A percentile compares a stretch with the other conserved stretches of the same genome.
Evolutionary conservation across 371 early-diverging fungal genomes (phyloP).

Genomic region (Mucor plumbeus): DNA sequence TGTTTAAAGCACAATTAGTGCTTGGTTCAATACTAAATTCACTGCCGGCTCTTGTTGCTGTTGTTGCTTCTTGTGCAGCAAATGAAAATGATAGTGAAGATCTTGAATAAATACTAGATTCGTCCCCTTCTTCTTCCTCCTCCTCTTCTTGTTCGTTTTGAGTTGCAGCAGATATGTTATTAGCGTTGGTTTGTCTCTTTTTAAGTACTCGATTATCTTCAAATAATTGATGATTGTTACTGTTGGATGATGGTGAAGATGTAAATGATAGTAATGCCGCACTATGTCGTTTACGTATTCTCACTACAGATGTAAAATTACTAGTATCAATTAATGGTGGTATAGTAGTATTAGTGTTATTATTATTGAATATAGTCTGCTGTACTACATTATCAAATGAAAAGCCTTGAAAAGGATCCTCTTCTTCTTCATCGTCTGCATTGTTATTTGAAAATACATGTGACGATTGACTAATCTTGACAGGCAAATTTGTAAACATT

Average conservation of each 20-base stretch:
- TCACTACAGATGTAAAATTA: slow-evolving; percentile 10
- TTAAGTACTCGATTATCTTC: slow-evolving; percentile 15
- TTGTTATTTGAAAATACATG: not conserved
- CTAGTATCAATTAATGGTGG: slow-evolving; percentile 1
- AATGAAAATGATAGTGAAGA: slow-evolving; percentile 15
- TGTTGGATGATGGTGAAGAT: slow-evolving; percentile 1
- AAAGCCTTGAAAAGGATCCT: slow-evolving; percentile 42
- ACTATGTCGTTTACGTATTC: slow-evolving; percentile 37
- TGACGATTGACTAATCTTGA: slow-evolving; percentile 46
- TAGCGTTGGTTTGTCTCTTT: slow-evolving; percentile 16
- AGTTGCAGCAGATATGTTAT: not conserved
- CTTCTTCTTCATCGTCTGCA: not conserved
- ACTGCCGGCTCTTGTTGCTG: slow-evolving; percentile 8
- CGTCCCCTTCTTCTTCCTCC: slow-evolving; percentile 33
- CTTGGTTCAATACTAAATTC: slow-evolving; percentile 10
- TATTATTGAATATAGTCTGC: not conserved
- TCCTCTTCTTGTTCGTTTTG: slow-evolving; percentile 25
- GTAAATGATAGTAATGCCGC: slow-evolving; percentile 25
- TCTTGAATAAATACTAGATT: slow-evolving; percentile 24
- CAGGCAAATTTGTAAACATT: slow-evolving; percentile 61
- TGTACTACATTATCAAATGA: slow-evolving; percentile 27
- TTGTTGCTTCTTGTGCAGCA: not conserved
- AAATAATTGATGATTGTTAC: not conserved
- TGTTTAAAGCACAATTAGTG: not conserved
- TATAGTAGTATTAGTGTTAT: not conserved